Percentiles rank a stretch among this genome's conserved stretches.
These are phyloP conservation scores for Artemisia argyi DNA, from an alignment of 129 eudicot species.

Conservation along the genomic window DNA sequence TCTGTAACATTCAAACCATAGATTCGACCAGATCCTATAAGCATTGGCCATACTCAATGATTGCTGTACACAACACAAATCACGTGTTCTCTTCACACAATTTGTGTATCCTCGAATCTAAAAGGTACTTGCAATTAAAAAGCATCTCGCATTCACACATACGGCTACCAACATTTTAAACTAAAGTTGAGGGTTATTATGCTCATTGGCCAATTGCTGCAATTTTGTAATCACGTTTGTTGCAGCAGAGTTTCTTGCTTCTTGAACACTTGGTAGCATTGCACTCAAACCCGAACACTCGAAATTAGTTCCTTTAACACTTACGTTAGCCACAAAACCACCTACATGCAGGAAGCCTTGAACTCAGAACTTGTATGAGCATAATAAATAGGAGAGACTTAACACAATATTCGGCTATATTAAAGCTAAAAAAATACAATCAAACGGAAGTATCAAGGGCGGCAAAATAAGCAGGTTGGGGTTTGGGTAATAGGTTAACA, in stretches of 20 bases:
- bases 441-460: no score
- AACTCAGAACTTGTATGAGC: constrained; percentile 10
- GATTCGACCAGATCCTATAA: background rate
- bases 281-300: constrained; percentile 42
- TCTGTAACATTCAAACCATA: background rate
- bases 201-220: constrained; percentile 30
- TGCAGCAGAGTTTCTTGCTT: constrained; percentile 62
- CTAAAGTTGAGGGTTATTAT: constrained; percentile 11
- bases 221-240: constrained; percentile 31
- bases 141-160: background rate
- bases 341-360: constrained; percentile 28
- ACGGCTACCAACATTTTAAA: background rate
- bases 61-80: background rate
- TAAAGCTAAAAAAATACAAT: no score
- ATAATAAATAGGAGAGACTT: background rate
- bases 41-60: background rate
- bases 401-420: no score
- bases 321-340: constrained; percentile 41
- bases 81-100: constrained; percentile 7
- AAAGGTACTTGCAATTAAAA: constrained; percentile 10
- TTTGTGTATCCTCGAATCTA: background rate
- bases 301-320: constrained; percentile 44
- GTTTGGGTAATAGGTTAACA: no score
- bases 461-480: no score
- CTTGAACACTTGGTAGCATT: constrained; percentile 27